Evolutionary conservation across 345 rosid genomes (phyloP).

Genomic region (Ceriops zippeliana): DNA sequence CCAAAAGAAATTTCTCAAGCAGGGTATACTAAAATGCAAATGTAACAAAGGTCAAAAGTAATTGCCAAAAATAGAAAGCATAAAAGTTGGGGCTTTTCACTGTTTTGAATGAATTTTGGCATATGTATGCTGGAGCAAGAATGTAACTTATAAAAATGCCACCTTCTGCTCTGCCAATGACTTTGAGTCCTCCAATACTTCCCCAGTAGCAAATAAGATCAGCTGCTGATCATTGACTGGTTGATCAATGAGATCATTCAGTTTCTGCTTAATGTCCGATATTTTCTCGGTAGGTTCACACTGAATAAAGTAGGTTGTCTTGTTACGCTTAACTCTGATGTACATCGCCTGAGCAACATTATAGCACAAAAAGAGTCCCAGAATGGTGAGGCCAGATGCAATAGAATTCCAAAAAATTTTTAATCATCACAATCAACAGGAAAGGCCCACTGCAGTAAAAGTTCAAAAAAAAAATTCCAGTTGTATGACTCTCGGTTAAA

Average conservation of each 20-base stretch:
- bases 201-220: constrained; percentile 52
- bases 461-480: no score
- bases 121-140: background rate
- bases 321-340: constrained; percentile 83
- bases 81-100: no score
- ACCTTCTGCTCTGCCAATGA: constrained; percentile 84
- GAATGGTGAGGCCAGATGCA: constrained; percentile 4
- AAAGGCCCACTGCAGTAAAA: background rate
- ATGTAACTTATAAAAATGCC: constrained; percentile 1
- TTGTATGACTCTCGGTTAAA: no score
- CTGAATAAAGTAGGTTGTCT: constrained; percentile 78
- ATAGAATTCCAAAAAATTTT: background rate
- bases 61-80: background rate
- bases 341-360: constrained; percentile 62
- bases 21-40: background rate
- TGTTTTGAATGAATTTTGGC: no score
- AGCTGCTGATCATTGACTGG: constrained; percentile 67
- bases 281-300: constrained; percentile 85
- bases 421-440: background rate
- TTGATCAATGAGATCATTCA: constrained; percentile 58
- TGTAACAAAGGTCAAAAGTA: background rate
- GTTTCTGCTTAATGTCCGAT: constrained; percentile 68
- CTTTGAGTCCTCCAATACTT: constrained; percentile 71
- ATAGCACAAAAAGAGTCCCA: constrained; percentile 2
- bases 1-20: background rate